Conservation (phyloP, 2,329 filamentous ascomycete genomes). For the Rhynchosporium graminicola region DNA sequence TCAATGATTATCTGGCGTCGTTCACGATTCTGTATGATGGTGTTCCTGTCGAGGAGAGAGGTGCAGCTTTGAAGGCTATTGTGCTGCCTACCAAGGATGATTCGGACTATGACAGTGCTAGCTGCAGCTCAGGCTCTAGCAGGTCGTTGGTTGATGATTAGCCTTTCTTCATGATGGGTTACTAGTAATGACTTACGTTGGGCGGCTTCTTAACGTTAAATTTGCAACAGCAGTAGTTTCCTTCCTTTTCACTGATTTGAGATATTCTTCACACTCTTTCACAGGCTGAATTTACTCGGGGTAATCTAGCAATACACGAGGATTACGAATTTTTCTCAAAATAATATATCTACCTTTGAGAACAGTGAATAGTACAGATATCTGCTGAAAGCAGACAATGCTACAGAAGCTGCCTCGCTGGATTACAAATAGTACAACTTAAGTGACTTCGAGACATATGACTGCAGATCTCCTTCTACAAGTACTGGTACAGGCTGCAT, state of each 20-base stretch:
- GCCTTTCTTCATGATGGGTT: background rate
- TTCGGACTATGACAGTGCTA: conserved; percentile 23
- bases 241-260: background rate
- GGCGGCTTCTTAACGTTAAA: no score
- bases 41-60: conserved; percentile 21
- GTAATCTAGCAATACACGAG: no score
- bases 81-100: conserved; percentile 15
- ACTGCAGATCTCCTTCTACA: background rate
- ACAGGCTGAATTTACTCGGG: no score
- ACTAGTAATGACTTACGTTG: background rate
- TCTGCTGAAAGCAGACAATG: background rate
- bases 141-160: conserved; percentile 11
- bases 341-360: background rate
- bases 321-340: background rate
- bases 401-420: background rate
- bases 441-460: background rate
- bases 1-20: conserved; percentile 29
- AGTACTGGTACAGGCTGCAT: background rate
- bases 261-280: no score
- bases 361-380: background rate
- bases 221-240: no score
- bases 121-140: conserved; percentile 1
- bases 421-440: background rate
- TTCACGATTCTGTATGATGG: conserved; percentile 27
- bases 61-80: conserved; percentile 22